Conservation (phyloP, 148 eudicot genomes). For the Heliamphora exappendiculata region DNA sequence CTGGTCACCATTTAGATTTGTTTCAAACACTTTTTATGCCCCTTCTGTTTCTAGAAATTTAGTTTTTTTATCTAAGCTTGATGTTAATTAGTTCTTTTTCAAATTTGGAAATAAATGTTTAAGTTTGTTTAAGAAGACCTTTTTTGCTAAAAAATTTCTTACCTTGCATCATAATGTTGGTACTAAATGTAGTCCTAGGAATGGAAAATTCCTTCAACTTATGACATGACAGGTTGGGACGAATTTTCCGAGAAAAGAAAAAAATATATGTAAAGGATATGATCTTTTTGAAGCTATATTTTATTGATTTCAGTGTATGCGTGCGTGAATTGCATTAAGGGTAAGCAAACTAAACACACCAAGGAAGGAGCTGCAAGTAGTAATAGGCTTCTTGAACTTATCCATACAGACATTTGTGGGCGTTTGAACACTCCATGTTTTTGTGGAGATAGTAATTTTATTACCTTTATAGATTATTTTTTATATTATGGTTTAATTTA, state of each 20-base stretch:
- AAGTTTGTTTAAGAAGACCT: conserved; percentile 1
- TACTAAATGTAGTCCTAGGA: neutral
- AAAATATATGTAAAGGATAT: conserved; percentile 17
- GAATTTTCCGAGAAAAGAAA: too few species aligned
- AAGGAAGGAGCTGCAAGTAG: conserved; percentile 27
- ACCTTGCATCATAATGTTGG: conserved; percentile 5
- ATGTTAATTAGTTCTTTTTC: too few species aligned
- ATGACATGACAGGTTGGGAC: too few species aligned
- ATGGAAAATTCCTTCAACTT: neutral
- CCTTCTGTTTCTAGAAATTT: too few species aligned
- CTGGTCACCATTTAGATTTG: too few species aligned
- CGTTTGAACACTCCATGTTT: conserved; percentile 14
- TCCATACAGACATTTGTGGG: neutral
- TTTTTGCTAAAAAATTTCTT: neutral
- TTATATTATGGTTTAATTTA: conserved; percentile 3
- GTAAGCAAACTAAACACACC: conserved; percentile 17
- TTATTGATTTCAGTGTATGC: too few species aligned
- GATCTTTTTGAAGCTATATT: too few species aligned
- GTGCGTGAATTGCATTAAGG: conserved; percentile 26
- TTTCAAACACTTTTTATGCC: too few species aligned
- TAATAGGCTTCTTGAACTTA: conserved; percentile 18
- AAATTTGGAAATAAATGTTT: too few species aligned
- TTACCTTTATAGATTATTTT: conserved; percentile 22
- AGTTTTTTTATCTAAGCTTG: too few species aligned
- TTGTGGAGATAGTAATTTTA: conserved; percentile 11